Evolutionary conservation across 495 filamentous ascomycete genomes (phyloP), one percentile per base, ranked within the genome.

Genomic region (Penicillium tannophilum): DNA sequence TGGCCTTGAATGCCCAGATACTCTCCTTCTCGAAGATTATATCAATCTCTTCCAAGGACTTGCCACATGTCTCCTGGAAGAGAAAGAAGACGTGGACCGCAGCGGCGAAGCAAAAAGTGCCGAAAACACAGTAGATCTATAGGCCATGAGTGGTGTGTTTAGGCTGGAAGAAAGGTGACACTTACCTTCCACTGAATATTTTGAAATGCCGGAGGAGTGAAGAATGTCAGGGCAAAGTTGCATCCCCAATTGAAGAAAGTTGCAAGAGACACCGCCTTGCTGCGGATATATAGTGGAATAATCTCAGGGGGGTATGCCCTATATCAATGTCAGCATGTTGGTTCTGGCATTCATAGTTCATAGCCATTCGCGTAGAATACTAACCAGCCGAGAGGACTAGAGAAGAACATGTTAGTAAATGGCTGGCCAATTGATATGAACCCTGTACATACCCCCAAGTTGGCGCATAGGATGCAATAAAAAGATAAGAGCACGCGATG

Each of bases 41-140:
- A 61, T 89, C 86, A 73, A 88, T 83, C 65, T 89, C 86, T 62
- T 89, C 86, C 23, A 89, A 72, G 1, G 80, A 82, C 35, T 85
- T 82, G 56, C 81, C 83, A 12, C 80, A 81, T 3, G 86, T 88
- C 67, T 88, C 86, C 1, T 85, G 86, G 62, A 83, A 88, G 69
- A 87, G 80, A 71, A 85, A 82, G 62, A 84, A 88, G 43, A 87
- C 81, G 77, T 42, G 86, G 82, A 68, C 84, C 84, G 64, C 87
- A 82, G 68, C 86, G 78, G 65, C 87, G 84, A 11, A 81, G 85
- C 63, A 66, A 19, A 59, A 56, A 0, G 58, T 63, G n/a, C 63
- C 60, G 28, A 66, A 66, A 2, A 63, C 28, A 44, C 57, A 63
- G 16, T 63, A 63, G 0, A 56, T 43, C 63, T 63, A 17, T 7